Evolutionary conservation across 2,329 filamentous ascomycete genomes (phyloP), one percentile per base, ranked within the genome.

Genomic region (Neospermospora avenae): DNA sequence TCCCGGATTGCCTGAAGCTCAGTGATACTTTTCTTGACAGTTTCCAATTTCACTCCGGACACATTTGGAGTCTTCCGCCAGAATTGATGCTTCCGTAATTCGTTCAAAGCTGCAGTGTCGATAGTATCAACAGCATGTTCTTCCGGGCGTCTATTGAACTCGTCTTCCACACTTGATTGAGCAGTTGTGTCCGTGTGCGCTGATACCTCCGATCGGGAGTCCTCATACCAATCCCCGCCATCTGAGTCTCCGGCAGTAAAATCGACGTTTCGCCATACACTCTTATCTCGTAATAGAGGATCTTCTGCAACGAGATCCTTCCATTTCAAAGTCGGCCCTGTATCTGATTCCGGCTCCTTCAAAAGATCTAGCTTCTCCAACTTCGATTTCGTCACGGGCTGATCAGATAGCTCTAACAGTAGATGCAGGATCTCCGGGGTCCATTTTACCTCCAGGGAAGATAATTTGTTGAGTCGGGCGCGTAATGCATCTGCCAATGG

Each of bases 391-490:
- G 87, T 82, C 0, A 87, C 83, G 2, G 95, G 93, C 56, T 87
- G 83, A 67, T 96, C 87, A 1, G 93, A 93, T 0, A 98, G 82
- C 62, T 91, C 84, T 7, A 98, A 78, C 11, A 98, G 76, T 0
- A 98, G 75, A 53, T 89, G 86, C 14, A 98, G 77, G 14, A 90
- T 80, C 67, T 98, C 95, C 0, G 93, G 92, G 5, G 85, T 84
- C 82, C 85, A 93, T 74, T 85, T 86, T 45, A 80, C 80, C 37
- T 75, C 77, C 54, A 61, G 70, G 59, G 75, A 70, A 11, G 81
- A 76, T 20, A 96, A 74, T 61, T 86, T 82, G 41, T 81, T 76
- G 14, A 91, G 73, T 37, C 89, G 81, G 45, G 72, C 70, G 41
- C 78, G 76, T 37, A 92, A 76, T 5, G 85, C 86, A 71, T 93